Base-by-base conservation (phyloP, 495 filamentous ascomycete genomes). In the Neurospora cerealis region DNA sequence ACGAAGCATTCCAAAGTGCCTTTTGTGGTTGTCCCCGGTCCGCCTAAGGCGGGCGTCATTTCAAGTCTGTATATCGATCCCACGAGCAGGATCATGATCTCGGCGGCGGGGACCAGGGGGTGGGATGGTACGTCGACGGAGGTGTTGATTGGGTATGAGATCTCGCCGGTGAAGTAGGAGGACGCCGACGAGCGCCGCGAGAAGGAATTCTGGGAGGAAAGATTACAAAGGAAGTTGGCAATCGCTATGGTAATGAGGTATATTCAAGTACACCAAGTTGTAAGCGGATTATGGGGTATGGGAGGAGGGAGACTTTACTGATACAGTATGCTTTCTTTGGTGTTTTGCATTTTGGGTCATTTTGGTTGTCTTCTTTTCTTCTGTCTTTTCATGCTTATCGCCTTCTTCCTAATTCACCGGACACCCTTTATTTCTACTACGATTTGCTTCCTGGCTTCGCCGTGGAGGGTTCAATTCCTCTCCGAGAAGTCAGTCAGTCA, bases 71-170 rank as follows among this genome's bases (percentile, higher is more conserved):
- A 93, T 78, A 86, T 97, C 69, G 96, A 99, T 80, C 92, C 93
- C 37, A 93, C 93, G 0, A 96, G 93, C 76, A 87, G 90, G 40
- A 97, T 93, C 80, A 93, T 99, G 90, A 87, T 99, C 69, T 95
- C 93, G 3, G 91, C 93, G 3, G 94, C 92, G 39, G 96, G 96
- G 1, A 98, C 95, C 75, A 84, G 96, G 70, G 96, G 96, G 3
- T 98, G 96, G 96, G 96, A 98, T 80, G 96, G 96, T n/a, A 89
- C 85, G 38, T 90, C 87, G 37, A 98, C 96, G 2, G 96, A 99
- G 83, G 94, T 96, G 10, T 81, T 98, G 38, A 87, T 99, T 54
- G 96, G 96, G 69, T 99, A 99, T 81, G 96, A 99, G 81, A 97
- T 99, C 69, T 44, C 32, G 11, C 75, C 77, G 6, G 28, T 74